Evolutionary conservation across 2,329 filamentous ascomycete genomes (phyloP).

Genomic region (Calonectria honghensis): DNA sequence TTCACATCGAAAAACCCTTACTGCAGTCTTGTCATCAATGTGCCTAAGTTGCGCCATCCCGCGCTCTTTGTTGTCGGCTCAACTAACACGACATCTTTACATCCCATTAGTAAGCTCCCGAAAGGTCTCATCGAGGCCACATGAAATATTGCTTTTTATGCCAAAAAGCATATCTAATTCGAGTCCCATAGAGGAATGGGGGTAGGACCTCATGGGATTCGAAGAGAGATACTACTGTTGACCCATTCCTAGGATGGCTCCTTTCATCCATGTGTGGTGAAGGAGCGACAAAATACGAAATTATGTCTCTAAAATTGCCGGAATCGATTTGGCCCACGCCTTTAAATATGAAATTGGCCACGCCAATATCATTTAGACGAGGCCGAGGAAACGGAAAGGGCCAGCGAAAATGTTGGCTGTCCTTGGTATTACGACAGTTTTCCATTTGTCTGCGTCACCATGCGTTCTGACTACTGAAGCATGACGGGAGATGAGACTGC

Average conservation of each 20-base stretch:
- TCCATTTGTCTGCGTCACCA: constrained; percentile 81
- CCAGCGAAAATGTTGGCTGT: constrained; percentile 65
- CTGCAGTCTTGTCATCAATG: too few relatives aligned
- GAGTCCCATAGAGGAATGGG: neutral
- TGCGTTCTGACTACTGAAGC: constrained; percentile 77
- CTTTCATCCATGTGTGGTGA: constrained; percentile 76
- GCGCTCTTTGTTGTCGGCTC: too few relatives aligned
- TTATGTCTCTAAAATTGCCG: constrained; percentile 71
- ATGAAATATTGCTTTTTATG: too few relatives aligned
- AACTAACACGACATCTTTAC: too few relatives aligned
- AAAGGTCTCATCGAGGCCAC: too few relatives aligned
- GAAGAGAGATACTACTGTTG: neutral
- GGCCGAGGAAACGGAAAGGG: constrained; percentile 63
- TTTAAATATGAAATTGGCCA: constrained; percentile 75
- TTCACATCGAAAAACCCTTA: too few relatives aligned
- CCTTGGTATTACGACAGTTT: constrained; percentile 80
- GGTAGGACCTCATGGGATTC: constrained; percentile 66
- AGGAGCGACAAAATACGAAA: constrained; percentile 64
- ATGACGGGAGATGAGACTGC: constrained; percentile 66
- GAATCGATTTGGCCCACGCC: constrained; percentile 71
- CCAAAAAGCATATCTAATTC: too few relatives aligned
- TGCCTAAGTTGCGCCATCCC: too few relatives aligned
- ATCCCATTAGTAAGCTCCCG: too few relatives aligned
- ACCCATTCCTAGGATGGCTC: constrained; percentile 64
- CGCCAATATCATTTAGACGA: constrained; percentile 71